Conservation (phyloP, 805 yeast species). For the Saturnispora besseyi region DNA sequence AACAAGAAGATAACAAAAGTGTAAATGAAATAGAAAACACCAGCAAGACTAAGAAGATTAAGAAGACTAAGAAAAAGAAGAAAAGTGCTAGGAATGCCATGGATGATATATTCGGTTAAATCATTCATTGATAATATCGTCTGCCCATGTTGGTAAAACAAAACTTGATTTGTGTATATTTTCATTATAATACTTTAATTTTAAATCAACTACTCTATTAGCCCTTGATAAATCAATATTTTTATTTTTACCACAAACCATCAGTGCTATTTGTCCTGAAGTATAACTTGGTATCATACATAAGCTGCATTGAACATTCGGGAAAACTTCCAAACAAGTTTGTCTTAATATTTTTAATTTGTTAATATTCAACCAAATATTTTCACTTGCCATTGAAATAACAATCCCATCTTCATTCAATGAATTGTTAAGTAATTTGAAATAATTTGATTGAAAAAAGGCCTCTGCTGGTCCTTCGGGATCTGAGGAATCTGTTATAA, state of each 20-base stretch:
- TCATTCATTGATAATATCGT: slow-evolving; percentile 17
- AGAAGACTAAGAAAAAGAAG: slow-evolving; percentile 24
- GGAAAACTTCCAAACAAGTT: slow-evolving; percentile 48
- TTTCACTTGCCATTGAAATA: slow-evolving; percentile 78
- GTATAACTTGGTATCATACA: slow-evolving; percentile 85
- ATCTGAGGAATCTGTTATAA: slow-evolving; percentile 87
- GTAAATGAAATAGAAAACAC: neutral
- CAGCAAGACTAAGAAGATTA: neutral
- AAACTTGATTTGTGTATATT: slow-evolving; percentile 65
- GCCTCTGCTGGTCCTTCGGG: slow-evolving; percentile 93
- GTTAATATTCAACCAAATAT: slow-evolving; percentile 61
- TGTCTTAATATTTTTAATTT: slow-evolving; percentile 39
- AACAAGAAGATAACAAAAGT: no score
- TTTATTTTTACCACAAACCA: slow-evolving; percentile 57
- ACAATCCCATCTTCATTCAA: slow-evolving; percentile 50
- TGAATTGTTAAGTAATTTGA: slow-evolving; percentile 55
- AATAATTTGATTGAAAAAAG: slow-evolving; percentile 72
- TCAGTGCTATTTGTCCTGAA: slow-evolving; percentile 76
- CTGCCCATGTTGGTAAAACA: slow-evolving; percentile 75
- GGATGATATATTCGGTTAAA: slow-evolving; percentile 67
- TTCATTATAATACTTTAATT: slow-evolving; percentile 57
- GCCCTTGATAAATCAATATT: slow-evolving; percentile 42
- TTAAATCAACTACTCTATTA: slow-evolving; percentile 40
- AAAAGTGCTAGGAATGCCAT: slow-evolving; percentile 45
- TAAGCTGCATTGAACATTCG: slow-evolving; percentile 56